Evolutionary conservation across 2,329 filamentous ascomycete species (phyloP).

Genomic region (Alternaria longipes): DNA sequence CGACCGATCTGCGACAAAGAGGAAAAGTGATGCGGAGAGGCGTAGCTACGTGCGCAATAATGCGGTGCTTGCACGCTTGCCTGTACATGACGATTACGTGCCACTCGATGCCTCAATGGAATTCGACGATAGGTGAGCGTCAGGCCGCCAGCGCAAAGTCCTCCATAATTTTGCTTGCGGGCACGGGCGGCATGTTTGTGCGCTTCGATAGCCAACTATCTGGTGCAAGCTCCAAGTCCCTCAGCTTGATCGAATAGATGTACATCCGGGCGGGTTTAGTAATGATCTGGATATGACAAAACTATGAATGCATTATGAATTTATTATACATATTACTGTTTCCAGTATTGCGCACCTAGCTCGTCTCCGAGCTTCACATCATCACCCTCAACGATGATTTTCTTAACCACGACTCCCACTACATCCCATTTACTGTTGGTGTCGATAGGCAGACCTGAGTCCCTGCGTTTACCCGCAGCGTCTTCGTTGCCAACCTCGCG

Average conservation of each 20-base stretch:
- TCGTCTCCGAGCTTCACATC: constrained; percentile 44
- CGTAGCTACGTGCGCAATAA: too few species aligned
- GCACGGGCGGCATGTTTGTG: background rate
- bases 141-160: background rate
- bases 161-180: background rate
- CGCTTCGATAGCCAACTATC: background rate
- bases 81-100: too few species aligned
- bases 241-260: background rate
- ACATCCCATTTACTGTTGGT: constrained; percentile 48
- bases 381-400: constrained; percentile 40
- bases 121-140: background rate
- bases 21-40: too few species aligned
- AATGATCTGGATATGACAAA: background rate
- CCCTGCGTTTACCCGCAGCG: constrained; percentile 41
- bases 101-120: too few species aligned
- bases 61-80: too few species aligned
- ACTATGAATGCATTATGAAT: background rate
- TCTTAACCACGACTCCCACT: constrained; percentile 45
- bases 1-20: too few species aligned
- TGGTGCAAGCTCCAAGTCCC: background rate
- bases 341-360: constrained; percentile 43
- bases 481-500: constrained; percentile 43
- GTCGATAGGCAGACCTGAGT: constrained; percentile 41
- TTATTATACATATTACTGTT: constrained; percentile 14
- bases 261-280: background rate